phyloP scores from a whole-genome alignment of 2,329 filamentous ascomycete species.

The Geosmithia morbida region DNA sequence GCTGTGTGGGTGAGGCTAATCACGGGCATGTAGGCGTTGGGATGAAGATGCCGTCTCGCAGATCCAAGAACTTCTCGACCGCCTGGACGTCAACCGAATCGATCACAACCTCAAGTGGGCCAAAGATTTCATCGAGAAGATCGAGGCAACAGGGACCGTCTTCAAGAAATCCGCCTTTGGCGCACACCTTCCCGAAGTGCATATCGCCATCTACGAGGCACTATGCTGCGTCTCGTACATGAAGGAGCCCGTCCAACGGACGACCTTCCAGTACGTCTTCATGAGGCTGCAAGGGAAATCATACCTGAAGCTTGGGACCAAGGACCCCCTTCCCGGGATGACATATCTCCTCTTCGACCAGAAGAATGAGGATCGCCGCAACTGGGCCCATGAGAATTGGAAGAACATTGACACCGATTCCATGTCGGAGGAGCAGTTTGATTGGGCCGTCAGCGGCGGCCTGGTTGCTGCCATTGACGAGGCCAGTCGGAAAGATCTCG shows the following conservation, averaged over 20 bases:
- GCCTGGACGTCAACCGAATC: constrained; percentile 47
- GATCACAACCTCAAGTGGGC: constrained; percentile 43
- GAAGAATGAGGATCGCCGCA: constrained; percentile 39
- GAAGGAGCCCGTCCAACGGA: constrained; percentile 31
- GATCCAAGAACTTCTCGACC: constrained; percentile 42
- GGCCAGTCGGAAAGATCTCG: constrained; percentile 34
- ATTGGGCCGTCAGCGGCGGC: constrained; percentile 70
- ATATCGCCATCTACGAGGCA: constrained; percentile 76
- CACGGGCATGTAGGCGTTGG: constrained; percentile 17
- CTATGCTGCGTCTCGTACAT: constrained; percentile 75
- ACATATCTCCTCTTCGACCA: constrained; percentile 63
- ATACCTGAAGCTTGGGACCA: constrained; percentile 61
- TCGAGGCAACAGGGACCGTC: constrained; percentile 27
- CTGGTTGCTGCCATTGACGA: constrained; percentile 52
- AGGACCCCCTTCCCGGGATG: constrained; percentile 65
- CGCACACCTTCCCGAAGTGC: constrained; percentile 37
- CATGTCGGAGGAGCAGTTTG: constrained; percentile 62
- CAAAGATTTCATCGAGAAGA: constrained; percentile 35
- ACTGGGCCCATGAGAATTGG: constrained; percentile 23
- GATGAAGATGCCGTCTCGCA: constrained; percentile 34
- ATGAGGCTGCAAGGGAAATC: constrained; percentile 56
- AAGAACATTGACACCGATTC: constrained; percentile 37
- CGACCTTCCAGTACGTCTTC: constrained; percentile 71
- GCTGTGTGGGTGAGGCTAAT: constrained; percentile 7
- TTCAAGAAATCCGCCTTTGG: constrained; percentile 33